These are phyloP conservation scores for Larix sibirica DNA, from an alignment of 83 land plant genomes.

Conservation along the genomic window DNA sequence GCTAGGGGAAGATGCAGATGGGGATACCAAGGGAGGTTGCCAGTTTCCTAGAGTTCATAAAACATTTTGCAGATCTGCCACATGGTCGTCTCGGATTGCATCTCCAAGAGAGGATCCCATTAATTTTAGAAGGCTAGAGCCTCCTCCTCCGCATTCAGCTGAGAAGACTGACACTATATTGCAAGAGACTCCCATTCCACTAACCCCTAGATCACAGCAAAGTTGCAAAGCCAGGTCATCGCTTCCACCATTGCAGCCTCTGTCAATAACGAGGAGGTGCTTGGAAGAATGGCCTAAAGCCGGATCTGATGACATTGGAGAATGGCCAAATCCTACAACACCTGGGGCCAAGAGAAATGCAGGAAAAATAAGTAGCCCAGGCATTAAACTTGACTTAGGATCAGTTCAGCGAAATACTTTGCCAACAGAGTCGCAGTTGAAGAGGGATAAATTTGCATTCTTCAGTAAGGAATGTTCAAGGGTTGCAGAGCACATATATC, in stretches of 20 bases:
- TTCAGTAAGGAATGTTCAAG: constrained; percentile 84
- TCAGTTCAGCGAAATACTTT: constrained; percentile 19
- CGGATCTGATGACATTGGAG: constrained; percentile 75
- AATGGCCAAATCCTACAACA: constrained; percentile 69
- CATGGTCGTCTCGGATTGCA: constrained; percentile 33
- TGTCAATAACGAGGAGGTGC: constrained; percentile 46
- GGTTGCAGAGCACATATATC: constrained; percentile 74
- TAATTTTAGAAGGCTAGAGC: background rate
- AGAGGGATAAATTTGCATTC: constrained; percentile 60
- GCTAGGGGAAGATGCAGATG: constrained; percentile 21
- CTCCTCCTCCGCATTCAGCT: background rate
- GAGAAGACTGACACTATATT: constrained; percentile 7
- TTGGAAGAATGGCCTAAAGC: constrained; percentile 80
- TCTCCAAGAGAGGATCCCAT: background rate
- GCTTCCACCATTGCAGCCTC: constrained; percentile 72
- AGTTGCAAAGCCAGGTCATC: constrained; percentile 37
- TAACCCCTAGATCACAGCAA: constrained; percentile 27
- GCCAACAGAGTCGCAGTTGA: constrained; percentile 31
- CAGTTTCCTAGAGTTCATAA: constrained; percentile 19
- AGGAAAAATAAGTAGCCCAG: constrained; percentile 17
- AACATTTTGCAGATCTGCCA: constrained; percentile 27
- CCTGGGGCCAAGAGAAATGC: constrained; percentile 35
- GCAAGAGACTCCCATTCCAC: constrained; percentile 21
- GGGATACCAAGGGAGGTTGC: background rate
- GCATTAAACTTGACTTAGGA: constrained; percentile 28